Evolutionary conservation across 208 protist species (phyloP), one percentile per base, ranked within the genome.

Genomic region (Leishmania major): DNA sequence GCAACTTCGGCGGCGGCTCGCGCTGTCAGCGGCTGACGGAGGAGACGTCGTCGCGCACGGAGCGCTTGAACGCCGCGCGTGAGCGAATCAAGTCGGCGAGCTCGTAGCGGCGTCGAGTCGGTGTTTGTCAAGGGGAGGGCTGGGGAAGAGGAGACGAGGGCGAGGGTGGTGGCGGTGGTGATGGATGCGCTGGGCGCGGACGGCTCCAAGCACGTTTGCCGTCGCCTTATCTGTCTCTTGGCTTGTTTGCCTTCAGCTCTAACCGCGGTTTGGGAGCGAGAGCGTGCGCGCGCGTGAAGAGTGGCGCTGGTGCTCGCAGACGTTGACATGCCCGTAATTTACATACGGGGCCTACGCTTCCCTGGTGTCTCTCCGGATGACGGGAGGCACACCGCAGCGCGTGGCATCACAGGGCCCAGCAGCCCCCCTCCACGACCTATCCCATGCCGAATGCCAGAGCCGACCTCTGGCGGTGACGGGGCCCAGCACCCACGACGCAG

Each of bases 1-100:
- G 79, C 62, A 89, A 94, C 80, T 96, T 96, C 81, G 94, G 94
- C 57, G 94, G 94, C 25, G 94, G 94, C 7, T 96, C 92, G 7
- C 92, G 90, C 71, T 92, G 95, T 75, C 92, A 97, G 86, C 91
- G 94, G 22, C 82, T 97, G 49, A 95, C 90, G 49, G 84, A 89
- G 28, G 91, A 96, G 77, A 94, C 92, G 37, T 88, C 87, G 31
- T 79, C 77, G 49, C 85, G 91, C 2, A 64, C 86, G 0, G 91
- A 91, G 45, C 87, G 85, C 37, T 60, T 91, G 47, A 60, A 89
- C 35, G 49, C 76, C 25, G 90, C 94, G 35, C 75, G 88, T 4
- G 85, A 89, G 72, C 86, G 85, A 13, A 66, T 80, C 35, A 82
- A 67, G 53, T 81, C 84, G n/a, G 17, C n/a, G 5, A 45, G 75